Percentiles rank a stretch among this genome's conserved stretches.
phyloP scores from a whole-genome alignment of 371 early-diverging fungal genomes.

The Enteropsectra breve region DNA sequence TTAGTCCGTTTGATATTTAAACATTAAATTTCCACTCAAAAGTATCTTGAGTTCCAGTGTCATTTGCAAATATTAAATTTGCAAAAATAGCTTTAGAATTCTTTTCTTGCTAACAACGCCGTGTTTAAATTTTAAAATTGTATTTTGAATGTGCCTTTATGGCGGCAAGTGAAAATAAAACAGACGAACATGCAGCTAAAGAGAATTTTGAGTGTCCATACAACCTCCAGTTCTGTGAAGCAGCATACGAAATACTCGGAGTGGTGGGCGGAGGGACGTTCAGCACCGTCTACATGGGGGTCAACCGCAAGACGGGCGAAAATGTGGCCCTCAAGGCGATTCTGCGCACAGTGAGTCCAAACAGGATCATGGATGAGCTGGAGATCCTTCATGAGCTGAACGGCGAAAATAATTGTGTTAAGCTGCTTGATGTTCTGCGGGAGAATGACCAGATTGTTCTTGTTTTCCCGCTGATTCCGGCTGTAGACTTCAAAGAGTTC shows the following conservation, averaged over 20 bases:
- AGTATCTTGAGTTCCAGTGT: no score
- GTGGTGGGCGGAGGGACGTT: conserved; percentile 68
- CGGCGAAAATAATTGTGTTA: conserved; percentile 63
- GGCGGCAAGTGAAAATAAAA: no score
- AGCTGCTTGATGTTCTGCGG: conserved; percentile 70
- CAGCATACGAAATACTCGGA: conserved; percentile 44
- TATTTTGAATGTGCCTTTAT: no score
- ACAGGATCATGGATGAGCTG: conserved; percentile 77
- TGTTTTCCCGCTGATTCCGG: conserved; percentile 75
- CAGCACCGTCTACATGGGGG: conserved; percentile 81
- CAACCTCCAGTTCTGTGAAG: no score
- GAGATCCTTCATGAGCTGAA: conserved; percentile 67
- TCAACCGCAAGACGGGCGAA: conserved; percentile 61
- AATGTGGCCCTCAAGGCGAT: conserved; percentile 80
- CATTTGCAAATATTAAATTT: no score
- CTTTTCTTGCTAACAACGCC: no score
- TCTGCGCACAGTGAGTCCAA: conserved; percentile 72
- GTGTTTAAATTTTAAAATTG: no score
- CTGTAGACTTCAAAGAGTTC: conserved; percentile 71
- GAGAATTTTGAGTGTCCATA: no score
- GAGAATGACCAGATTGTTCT: conserved; percentile 72
- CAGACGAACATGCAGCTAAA: no score
- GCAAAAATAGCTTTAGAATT: no score
- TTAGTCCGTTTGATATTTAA: no score
- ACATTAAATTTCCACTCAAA: no score